Conservation (phyloP, 2,329 filamentous ascomycete species). For the Xylaria sp. region DNA sequence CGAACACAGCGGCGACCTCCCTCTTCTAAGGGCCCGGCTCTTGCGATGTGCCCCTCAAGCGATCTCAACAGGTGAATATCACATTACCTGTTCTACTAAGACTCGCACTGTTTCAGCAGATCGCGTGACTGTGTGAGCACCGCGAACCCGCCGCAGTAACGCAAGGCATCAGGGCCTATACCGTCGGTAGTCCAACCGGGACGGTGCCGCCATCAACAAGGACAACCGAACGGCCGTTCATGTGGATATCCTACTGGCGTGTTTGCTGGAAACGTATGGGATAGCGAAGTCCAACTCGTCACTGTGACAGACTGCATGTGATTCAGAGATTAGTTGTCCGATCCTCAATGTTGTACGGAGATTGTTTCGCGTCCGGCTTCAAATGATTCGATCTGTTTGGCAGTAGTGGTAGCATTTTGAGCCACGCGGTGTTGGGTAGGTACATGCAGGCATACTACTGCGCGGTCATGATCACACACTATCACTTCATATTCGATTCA, state of each 20-base stretch:
- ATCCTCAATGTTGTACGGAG: not conserved
- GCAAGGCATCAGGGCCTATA: not conserved
- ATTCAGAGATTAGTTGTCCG: not conserved
- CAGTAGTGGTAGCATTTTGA: not conserved
- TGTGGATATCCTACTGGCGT: not conserved
- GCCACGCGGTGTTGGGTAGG: conserved; percentile 8
- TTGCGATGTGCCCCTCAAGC: conserved; percentile 3
- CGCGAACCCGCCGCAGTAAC: conserved; percentile 1
- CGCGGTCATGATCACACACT: conserved; percentile 8
- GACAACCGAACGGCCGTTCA: not conserved
- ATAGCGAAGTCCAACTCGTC: conserved; percentile 7
- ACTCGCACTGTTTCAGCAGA: not conserved
- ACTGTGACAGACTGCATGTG: conserved; percentile 12
- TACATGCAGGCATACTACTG: conserved; percentile 3
- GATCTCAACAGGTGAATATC: not conserved
- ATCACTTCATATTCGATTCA: conserved; percentile 3
- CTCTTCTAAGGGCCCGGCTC: conserved; percentile 3
- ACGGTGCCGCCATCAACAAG: conserved; percentile 5
- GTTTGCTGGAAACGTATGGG: conserved; percentile 9
- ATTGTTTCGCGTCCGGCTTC: not conserved
- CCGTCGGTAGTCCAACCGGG: not conserved
- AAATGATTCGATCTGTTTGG: too few relatives aligned
- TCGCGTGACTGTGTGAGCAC: conserved; percentile 6
- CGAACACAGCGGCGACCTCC: not conserved
- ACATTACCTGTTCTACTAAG: not conserved